Conservation (phyloP, 1,284 basidiomycete species). For the Pseudozyma flocculosa region DNA sequence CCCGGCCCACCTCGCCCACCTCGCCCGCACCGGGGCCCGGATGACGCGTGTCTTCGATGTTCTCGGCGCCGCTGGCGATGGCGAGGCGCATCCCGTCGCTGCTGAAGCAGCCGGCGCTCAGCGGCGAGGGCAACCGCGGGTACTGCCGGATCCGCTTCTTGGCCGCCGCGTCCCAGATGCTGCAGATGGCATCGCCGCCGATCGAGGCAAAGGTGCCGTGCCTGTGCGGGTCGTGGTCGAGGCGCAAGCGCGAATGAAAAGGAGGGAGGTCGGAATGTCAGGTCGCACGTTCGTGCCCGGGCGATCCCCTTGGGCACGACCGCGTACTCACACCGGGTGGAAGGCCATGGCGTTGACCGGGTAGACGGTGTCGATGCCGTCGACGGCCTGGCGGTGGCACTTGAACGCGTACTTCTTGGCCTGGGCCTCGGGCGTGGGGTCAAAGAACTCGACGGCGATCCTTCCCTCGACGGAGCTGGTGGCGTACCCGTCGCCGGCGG, state of each 20-base stretch:
- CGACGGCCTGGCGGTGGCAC: conserved; percentile 85
- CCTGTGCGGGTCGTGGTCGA: no score
- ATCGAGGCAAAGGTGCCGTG: conserved; percentile 93
- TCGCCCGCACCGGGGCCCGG: conserved; percentile 11
- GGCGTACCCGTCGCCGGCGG: conserved; percentile 87
- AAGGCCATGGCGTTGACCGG: conserved; percentile 93
- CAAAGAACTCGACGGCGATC: conserved; percentile 96
- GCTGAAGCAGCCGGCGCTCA: conserved; percentile 45
- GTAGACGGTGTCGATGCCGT: conserved; percentile 96
- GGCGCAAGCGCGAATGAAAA: conserved; percentile 3
- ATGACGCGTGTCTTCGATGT: conserved; percentile 18
- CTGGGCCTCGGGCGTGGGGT: conserved; percentile 73
- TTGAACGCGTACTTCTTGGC: conserved; percentile 95
- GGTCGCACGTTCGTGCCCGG: no score
- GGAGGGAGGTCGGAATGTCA: no score
- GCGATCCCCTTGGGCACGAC: no score
- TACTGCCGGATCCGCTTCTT: conserved; percentile 93
- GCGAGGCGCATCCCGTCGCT: conserved; percentile 34
- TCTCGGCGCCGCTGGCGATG: conserved; percentile 46
- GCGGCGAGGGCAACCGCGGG: conserved; percentile 54
- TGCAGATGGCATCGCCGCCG: conserved; percentile 86
- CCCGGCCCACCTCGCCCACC: conserved; percentile 24
- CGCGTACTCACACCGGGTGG: conserved; percentile 66
- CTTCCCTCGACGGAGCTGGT: conserved; percentile 91
- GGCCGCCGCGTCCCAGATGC: conserved; percentile 93